phyloP scores from a whole-genome alignment of 257 asterid genomes.

The Apocynum venetum region DNA sequence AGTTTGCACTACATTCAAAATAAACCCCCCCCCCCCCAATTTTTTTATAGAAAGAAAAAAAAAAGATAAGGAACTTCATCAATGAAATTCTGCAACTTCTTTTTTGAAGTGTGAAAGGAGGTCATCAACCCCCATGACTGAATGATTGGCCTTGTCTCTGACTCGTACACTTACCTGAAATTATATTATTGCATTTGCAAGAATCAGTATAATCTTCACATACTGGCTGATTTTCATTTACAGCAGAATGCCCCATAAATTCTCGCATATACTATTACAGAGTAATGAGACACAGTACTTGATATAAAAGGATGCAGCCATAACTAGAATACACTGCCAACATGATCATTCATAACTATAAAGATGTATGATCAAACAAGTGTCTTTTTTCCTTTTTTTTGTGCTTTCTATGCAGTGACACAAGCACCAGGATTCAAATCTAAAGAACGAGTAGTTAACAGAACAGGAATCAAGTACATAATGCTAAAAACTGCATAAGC shows the following conservation, averaged over 20 bases:
- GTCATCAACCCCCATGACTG: conserved; percentile 48
- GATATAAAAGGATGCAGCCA: neutral
- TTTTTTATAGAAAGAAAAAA: neutral
- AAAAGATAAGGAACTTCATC: neutral
- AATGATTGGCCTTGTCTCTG: conserved; percentile 48
- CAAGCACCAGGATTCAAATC: too few relatives aligned
- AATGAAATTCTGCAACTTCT: conserved; percentile 53
- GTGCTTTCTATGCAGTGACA: neutral
- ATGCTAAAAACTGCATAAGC: conserved; percentile 9
- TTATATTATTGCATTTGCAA: neutral
- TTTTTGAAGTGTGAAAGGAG: conserved; percentile 55
- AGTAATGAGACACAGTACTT: neutral
- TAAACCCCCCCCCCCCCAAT: too few relatives aligned
- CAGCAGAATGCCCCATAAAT: too few relatives aligned
- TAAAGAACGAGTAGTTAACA: neutral
- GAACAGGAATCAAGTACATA: neutral
- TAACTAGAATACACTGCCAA: neutral
- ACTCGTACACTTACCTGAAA: conserved; percentile 73
- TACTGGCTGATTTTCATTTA: neutral
- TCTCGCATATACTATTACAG: neutral
- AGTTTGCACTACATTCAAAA: neutral
- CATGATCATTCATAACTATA: neutral
- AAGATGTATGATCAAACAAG: too few relatives aligned
- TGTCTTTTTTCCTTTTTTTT: too few relatives aligned
- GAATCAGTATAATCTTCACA: neutral